Evolutionary conservation across 2,329 filamentous ascomycete species (phyloP).

Genomic region (Ophiostoma piceae): DNA sequence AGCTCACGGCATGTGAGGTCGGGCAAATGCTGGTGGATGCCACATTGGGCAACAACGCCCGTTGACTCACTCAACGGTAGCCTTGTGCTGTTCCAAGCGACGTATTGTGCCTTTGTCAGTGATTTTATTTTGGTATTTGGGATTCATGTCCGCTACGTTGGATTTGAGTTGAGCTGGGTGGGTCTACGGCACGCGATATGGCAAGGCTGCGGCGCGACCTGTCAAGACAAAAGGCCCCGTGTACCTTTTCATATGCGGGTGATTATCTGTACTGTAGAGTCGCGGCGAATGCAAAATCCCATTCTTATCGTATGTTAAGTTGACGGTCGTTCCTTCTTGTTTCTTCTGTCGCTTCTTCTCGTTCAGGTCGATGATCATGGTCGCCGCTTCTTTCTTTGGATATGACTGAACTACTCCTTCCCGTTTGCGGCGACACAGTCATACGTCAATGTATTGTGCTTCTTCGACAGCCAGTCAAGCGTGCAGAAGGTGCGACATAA

Average conservation of each 20-base stretch:
- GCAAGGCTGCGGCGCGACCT: constrained; percentile 22
- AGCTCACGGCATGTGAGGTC: neutral
- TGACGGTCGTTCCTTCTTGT: neutral
- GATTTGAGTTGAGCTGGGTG: constrained; percentile 9
- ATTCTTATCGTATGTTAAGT: neutral
- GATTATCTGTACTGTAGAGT: neutral
- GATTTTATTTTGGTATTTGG: no score
- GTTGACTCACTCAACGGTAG: constrained; percentile 21
- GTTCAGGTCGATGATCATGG: neutral
- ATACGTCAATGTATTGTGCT: neutral
- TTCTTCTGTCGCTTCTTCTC: neutral
- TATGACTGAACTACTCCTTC: neutral
- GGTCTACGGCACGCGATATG: constrained; percentile 18
- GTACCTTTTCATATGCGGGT: neutral
- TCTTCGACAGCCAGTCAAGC: neutral
- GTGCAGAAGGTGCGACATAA: neutral
- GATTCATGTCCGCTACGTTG: neutral
- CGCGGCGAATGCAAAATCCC: neutral
- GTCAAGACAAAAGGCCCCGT: neutral
- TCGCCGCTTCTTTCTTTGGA: neutral
- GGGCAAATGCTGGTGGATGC: neutral
- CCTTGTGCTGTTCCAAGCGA: constrained; percentile 13
- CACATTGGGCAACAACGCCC: constrained; percentile 3
- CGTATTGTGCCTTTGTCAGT: neutral
- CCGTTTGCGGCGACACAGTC: constrained; percentile 8